phyloP scores from a whole-genome alignment of 495 filamentous ascomycete genomes.

The Neurospora sp. region DNA sequence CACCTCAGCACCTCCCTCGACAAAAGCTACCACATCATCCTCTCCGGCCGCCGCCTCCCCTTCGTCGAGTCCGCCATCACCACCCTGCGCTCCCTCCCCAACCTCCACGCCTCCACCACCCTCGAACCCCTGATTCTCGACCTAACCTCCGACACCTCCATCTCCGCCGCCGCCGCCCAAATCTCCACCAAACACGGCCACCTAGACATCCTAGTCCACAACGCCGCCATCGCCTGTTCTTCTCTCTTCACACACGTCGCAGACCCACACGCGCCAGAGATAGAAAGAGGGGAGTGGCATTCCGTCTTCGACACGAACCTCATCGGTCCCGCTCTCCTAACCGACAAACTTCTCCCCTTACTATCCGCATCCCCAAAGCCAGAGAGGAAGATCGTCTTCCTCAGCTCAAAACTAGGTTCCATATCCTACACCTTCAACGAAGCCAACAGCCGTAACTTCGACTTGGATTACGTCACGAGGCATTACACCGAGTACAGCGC shows the following conservation, averaged over 20 bases:
- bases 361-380: constrained; percentile 24
- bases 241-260: neutral
- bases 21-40: constrained; percentile 29
- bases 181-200: constrained; percentile 29
- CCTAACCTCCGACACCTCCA: constrained; percentile 42
- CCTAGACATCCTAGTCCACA: constrained; percentile 46
- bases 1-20: constrained; percentile 24
- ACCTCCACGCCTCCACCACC: constrained; percentile 1
- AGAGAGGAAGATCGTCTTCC: constrained; percentile 32
- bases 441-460: neutral
- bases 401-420: constrained; percentile 15
- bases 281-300: constrained; percentile 4
- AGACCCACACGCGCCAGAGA: neutral
- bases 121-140: constrained; percentile 27
- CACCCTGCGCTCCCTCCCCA: constrained; percentile 1
- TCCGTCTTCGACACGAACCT: constrained; percentile 34
- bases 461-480: neutral
- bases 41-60: constrained; percentile 18
- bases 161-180: constrained; percentile 27
- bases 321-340: constrained; percentile 24
- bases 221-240: constrained; percentile 25
- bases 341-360: constrained; percentile 36
- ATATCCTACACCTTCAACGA: neutral
- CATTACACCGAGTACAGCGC: constrained; percentile 12
- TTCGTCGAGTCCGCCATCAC: constrained; percentile 14